Base-by-base conservation (phyloP, 352 stramenopile species). In the Thraustotheca clavata region DNA sequence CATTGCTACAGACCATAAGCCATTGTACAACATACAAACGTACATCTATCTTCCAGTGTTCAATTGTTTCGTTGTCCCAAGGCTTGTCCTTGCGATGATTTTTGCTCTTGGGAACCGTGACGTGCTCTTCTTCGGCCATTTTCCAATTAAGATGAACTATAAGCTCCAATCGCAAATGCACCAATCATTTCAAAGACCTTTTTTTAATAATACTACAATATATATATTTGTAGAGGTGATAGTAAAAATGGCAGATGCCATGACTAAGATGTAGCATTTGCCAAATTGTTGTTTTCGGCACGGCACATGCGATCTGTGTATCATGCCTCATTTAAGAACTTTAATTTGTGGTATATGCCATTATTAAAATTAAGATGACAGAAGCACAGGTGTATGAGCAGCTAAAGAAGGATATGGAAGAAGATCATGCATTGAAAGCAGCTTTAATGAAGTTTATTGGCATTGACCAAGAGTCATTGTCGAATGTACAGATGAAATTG, bases 41-140 rank as follows among this genome's bases (percentile, higher is more conserved):
- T 69, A 86, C 70, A n/a, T 97, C 83, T 59, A 98, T 88, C 72
- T 98, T 97, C 97, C 97, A 99, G 78, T 99, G 96, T 81, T 99
- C 95, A 62, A 99, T 98, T 43, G 97, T 85, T 8, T 96, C 89
- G 59, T 73, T 97, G 77, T 99, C 97, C 97, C 97, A 99, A 12
- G 97, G 97, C 75, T 99, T 99, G 74, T 99, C 95, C 70, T 96
- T 95, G 57, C 96, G 86, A 82, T 99, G 98, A 71, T 97, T 98
- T 70, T 97, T 98, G 74, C 94, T 70, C 38, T 75, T 73, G n/a
- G 49, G 16, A 31, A 22, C 34, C 60, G 70, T 18, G 16, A 16
- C n/a, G 46, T 31, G 39, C 9, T 18, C 22, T 60, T 38, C 50
- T 20, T 14, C 12, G 50, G 18, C 27, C n/a, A 50, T 49, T 38